Base-by-base conservation (phyloP, 139 green algal species). In the Klebsormidium nitens region DNA sequence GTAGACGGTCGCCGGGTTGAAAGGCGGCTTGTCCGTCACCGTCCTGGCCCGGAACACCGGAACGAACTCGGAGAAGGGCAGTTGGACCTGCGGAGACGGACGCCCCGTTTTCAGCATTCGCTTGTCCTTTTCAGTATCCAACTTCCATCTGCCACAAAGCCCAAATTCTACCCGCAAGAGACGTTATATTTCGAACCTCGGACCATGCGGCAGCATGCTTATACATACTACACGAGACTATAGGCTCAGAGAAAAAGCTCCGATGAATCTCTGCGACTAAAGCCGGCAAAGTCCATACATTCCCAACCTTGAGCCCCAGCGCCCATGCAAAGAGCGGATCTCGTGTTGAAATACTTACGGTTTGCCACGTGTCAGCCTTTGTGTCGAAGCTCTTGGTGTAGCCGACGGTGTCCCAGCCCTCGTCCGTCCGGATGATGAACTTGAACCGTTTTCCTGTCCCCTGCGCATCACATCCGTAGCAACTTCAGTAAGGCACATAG, bases 351-450 rank as follows among this genome's bases (percentile, higher is more conserved):
- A 31, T 29, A 6, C 71, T 75, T 71, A 79, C 71, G 0, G 64
- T 77, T 35, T 79, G 57, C 71, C 71, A 79, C 35, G 35, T 84
- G 8, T 77, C 75, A 19, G 57, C 23, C 11, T 28, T 14, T 8
- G 89, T 95, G 78, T 95, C 87, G 69, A 96, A 95, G 50, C 56
- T 80, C 38, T 29, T 26, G 75, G 81, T 89, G 83, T 95, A 96
- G 2, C 80, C 81, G 8, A 96, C 79, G 52, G 82, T 75, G 76
- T 97, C 93, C 87, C 88, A 98, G 55, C 83, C 81, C 28, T 79
- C 38, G 34, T 89, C 82, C 26, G 76, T 83, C 6, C 91, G 75
- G 29, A 97, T 42, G 68, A 95, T 92, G 57, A 91, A 67, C 83
- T 97, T 97, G 85, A 93, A 96, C 0, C 93, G 82, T 71, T 87